phyloP scores from a whole-genome alignment of 2,329 filamentous ascomycete genomes.

The Trichoderma pleuroti region DNA sequence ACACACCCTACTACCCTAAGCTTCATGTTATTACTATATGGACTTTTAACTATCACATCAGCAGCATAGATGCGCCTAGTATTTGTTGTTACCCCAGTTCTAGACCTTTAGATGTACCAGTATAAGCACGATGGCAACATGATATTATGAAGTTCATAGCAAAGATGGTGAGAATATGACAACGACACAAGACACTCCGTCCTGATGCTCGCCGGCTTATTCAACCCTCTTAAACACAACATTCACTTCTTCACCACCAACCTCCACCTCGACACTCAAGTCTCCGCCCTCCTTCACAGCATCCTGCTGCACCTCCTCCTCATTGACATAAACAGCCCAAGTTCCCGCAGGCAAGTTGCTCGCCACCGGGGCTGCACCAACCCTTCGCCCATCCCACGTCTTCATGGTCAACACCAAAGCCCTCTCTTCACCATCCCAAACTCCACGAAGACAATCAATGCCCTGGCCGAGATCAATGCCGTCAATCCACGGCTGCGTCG shows the following conservation, averaged over 20 bases:
- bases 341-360: slow-evolving; percentile 6
- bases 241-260: slow-evolving; percentile 8
- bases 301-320: background rate
- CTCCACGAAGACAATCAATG: slow-evolving; percentile 12
- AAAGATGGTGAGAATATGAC: too few species aligned
- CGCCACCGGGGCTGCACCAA: background rate
- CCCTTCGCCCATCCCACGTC: slow-evolving; percentile 6
- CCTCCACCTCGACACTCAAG: background rate
- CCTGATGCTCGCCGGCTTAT: background rate
- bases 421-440: slow-evolving; percentile 10
- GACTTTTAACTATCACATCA: background rate
- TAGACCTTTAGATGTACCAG: background rate
- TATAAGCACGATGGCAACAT: background rate
- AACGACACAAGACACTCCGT: too few species aligned
- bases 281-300: background rate
- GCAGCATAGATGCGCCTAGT: background rate
- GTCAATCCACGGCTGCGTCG: slow-evolving; percentile 16
- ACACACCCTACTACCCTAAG: background rate
- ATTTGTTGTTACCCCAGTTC: background rate
- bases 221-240: slow-evolving; percentile 2
- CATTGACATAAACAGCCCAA: slow-evolving; percentile 11
- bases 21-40: background rate
- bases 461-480: slow-evolving; percentile 3
- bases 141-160: too few species aligned
- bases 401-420: slow-evolving; percentile 13